A percentile compares a stretch with the other conserved stretches of the same genome.
Evolutionary conservation across 2,329 filamentous ascomycete genomes (phyloP).

Genomic region (Zymoseptoria tritici): DNA sequence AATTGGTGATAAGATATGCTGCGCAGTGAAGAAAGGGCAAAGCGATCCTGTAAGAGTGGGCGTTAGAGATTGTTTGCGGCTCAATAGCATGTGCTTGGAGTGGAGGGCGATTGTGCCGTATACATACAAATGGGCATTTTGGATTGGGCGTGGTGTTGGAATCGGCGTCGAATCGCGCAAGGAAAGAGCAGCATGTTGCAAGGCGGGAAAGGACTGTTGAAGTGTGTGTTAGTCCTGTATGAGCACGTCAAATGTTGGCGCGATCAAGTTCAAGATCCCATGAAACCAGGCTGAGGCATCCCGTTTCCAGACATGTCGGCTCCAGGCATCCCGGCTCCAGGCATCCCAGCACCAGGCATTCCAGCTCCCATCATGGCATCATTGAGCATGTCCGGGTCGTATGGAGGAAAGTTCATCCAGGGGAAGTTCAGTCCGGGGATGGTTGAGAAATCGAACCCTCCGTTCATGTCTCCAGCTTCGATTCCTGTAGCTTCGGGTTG

Average conservation of each 20-base stretch:
- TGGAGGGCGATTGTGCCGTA: background rate
- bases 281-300: background rate
- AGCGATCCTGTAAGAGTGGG: background rate
- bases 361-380: background rate
- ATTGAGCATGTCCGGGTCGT: constrained; percentile 8
- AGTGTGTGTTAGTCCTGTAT: background rate
- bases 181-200: background rate
- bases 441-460: constrained; percentile 5
- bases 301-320: background rate
- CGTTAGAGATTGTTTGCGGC: background rate
- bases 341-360: too few relatives aligned
- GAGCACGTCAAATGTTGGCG: background rate
- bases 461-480: constrained; percentile 9
- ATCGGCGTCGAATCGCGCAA: background rate
- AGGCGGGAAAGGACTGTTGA: background rate
- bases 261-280: background rate
- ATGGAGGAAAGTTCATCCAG: constrained; percentile 21
- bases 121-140: background rate
- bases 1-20: constrained; percentile 14
- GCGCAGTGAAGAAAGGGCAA: constrained; percentile 4
- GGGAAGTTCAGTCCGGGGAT: constrained; percentile 8
- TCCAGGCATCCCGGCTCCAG: background rate
- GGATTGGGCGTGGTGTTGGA: background rate
- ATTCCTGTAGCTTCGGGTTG: constrained; percentile 1
- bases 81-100: background rate